Base-by-base conservation (phyloP, 2,329 filamentous ascomycete genomes). In the Alternaria ethzedia region DNA sequence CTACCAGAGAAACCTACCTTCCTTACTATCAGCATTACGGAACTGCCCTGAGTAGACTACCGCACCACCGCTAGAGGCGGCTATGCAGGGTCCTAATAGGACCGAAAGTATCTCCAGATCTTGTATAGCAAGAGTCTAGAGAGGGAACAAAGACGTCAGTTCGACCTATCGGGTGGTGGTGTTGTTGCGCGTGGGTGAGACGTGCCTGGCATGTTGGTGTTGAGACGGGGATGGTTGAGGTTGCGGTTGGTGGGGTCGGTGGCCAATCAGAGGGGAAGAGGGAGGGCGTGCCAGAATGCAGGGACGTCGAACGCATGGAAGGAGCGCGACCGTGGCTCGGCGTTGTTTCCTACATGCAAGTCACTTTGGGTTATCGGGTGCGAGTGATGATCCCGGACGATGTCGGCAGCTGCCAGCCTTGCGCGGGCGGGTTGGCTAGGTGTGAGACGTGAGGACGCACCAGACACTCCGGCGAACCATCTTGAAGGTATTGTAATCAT, bases 251-350 rank as follows among this genome's bases (percentile, higher is more conserved):
- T 66, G 58, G 46, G 25, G 7, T 10, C 36, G 25, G 54, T 43
- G 63, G 57, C 77, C 77, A 79, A 79, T 79, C 61, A 74, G 69
- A 68, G 23, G 30, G 44, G 32, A 21, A 28, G 55, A 54, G 44
- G 23, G 45, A 52, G 65, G 63, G 71, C 77, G 77, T 79, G 77
- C 71, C 32, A 63, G 57, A 68, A 76, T 63, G 73, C 75, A 74
- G 72, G 73, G 70, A 70, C 72, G 54, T 61, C 51, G 28, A 65
- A 57, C 63, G 44, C 51, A 51, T 46, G 59, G 46, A 54, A 54
- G 30, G 51, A 47, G 57, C 54, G 49, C 54, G 17, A 47, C 12
- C 12, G 13, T 23, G 32, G 49, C 41, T 63, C 60, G 52, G 58
- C 58, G 32, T 45, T 54, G 62, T 51, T 54, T 43, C 25, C 58